Percentiles rank a stretch among this genome's conserved stretches.
Evolutionary conservation across 2,329 filamentous ascomycete genomes (phyloP).

Genomic region (Verticillium klebahnii): DNA sequence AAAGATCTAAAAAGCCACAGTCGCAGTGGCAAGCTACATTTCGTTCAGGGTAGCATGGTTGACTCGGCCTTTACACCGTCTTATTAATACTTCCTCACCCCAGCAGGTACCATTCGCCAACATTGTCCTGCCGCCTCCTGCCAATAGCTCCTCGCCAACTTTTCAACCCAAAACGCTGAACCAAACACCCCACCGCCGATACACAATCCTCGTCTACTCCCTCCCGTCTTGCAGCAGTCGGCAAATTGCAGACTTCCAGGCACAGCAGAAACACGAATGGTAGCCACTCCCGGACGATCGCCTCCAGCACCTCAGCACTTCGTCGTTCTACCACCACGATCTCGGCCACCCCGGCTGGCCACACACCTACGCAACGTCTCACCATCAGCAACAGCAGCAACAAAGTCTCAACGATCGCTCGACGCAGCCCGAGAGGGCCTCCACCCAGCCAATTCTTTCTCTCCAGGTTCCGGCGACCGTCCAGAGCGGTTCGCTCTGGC

Average conservation of each 20-base stretch:
- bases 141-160: slow-evolving; percentile 7
- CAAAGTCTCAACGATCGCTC: slow-evolving; percentile 11
- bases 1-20: slow-evolving; percentile 21
- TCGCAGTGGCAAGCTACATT: slow-evolving; percentile 8
- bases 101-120: slow-evolving; percentile 4
- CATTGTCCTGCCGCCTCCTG: slow-evolving; percentile 6
- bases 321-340: slow-evolving; percentile 9
- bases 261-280: slow-evolving; percentile 19
- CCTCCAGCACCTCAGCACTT: slow-evolving; percentile 11
- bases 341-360: slow-evolving; percentile 14
- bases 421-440: slow-evolving; percentile 51
- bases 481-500: slow-evolving; percentile 74
- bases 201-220: neutral
- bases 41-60: slow-evolving; percentile 10
- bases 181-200: neutral
- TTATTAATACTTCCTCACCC: slow-evolving; percentile 10
- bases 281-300: slow-evolving; percentile 20
- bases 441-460: slow-evolving; percentile 51
- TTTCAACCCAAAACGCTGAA: slow-evolving; percentile 1
- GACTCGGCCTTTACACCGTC: slow-evolving; percentile 10
- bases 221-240: neutral
- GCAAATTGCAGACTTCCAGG: neutral
- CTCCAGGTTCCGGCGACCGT: slow-evolving; percentile 62
- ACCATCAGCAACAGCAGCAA: slow-evolving; percentile 5
- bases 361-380: slow-evolving; percentile 18